phyloP scores from a whole-genome alignment of 495 filamentous ascomycete genomes.

The Tuber borchii region DNA sequence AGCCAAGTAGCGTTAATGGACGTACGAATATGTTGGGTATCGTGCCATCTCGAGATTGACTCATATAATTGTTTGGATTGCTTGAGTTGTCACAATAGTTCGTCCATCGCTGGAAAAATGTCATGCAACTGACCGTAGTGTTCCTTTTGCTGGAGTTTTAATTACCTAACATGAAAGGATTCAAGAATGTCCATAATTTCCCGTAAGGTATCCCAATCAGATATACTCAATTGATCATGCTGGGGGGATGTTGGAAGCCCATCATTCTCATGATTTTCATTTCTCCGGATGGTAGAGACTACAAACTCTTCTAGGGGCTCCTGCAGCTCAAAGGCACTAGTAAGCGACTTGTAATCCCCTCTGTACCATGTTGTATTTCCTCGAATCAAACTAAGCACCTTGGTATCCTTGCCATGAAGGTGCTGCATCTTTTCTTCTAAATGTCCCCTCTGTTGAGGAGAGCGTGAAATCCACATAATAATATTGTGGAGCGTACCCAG shows the following conservation, averaged over 20 bases:
- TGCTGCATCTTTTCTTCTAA: conserved; percentile 12
- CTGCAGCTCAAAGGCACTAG: conserved; percentile 9
- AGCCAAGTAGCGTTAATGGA: too few relatives aligned
- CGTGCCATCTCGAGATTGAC: too few relatives aligned
- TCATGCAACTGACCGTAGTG: conserved; percentile 11
- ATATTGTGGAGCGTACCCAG: conserved; percentile 29
- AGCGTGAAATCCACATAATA: conserved; percentile 11
- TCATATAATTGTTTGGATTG: too few relatives aligned
- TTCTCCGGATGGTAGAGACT: conserved; percentile 3
- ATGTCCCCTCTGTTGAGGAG: conserved; percentile 3
- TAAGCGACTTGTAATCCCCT: conserved; percentile 18
- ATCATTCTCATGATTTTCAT: not conserved
- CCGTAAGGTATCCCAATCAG: too few relatives aligned
- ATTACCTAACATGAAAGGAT: conserved; percentile 12
- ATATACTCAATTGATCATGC: too few relatives aligned
- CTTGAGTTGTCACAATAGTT: too few relatives aligned
- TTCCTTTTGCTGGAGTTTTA: conserved; percentile 2
- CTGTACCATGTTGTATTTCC: conserved; percentile 21
- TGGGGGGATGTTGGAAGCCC: too few relatives aligned
- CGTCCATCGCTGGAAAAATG: too few relatives aligned
- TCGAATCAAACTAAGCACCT: not conserved
- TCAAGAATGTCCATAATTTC: conserved; percentile 10
- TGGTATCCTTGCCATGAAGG: not conserved
- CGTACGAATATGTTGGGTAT: too few relatives aligned
- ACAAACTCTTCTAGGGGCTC: conserved; percentile 22